These are phyloP conservation scores for Teratosphaeria epicoccoides DNA, from an alignment of 2,329 filamentous ascomycete genomes.

Conservation along the genomic window DNA sequence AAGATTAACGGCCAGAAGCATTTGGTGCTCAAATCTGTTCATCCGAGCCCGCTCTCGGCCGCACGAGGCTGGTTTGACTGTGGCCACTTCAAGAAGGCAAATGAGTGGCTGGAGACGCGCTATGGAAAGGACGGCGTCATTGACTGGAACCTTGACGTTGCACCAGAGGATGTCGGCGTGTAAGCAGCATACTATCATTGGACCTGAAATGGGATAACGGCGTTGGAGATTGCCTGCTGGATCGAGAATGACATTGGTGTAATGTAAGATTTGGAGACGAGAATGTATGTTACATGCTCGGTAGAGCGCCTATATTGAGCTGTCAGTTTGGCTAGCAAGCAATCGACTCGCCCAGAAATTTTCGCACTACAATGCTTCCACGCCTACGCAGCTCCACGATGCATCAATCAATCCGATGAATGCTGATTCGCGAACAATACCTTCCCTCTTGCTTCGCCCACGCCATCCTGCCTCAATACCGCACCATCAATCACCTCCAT, in stretches of 20 bases:
- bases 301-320: neutral
- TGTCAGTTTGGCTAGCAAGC: neutral
- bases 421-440: neutral
- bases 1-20: constrained; percentile 65
- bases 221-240: neutral
- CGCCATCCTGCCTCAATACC: neutral
- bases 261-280: neutral
- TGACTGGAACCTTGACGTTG: constrained; percentile 55
- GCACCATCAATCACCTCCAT: neutral
- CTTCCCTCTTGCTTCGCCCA: neutral
- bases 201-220: neutral
- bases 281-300: neutral
- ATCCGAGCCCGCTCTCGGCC: constrained; percentile 89
- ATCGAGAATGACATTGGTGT: neutral
- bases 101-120: constrained; percentile 68
- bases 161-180: neutral
- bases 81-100: constrained; percentile 69
- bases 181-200: neutral
- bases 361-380: too few relatives aligned
- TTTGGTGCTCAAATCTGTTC: constrained; percentile 73
- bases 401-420: neutral
- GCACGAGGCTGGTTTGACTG: constrained; percentile 60
- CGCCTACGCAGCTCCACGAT: too few relatives aligned
- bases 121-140: constrained; percentile 76
- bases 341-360: neutral